Evolutionary conservation across 1,139 yeast species (phyloP), one percentile per base, ranked within the genome.

Genomic region (Blastobotrys arbuscula): DNA sequence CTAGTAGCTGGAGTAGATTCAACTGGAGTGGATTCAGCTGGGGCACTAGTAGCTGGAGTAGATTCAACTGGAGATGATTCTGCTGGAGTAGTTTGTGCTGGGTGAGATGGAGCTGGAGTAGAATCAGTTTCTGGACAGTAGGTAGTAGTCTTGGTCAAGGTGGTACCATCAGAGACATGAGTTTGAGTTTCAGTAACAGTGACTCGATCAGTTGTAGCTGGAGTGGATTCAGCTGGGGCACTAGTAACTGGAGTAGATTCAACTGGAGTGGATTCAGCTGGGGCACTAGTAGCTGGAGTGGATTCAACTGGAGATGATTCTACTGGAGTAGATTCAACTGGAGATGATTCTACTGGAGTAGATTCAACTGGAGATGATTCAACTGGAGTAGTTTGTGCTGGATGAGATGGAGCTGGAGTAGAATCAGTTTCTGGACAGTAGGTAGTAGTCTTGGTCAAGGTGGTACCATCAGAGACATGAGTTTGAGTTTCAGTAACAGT

Each of bases 81-180:
- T 18, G 42, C 42, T 35, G 49, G 41, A 12, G 7, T 24, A 35
- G 39, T 35, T 21, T 21, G 16, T 4, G 28, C 30, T 21, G 45
- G 31, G 23, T 19, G 33, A 21, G 39, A 33, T 18, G 46, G n/a
- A 5, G 41, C 34, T 38, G 41, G 41, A 16, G 49, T 18, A 23
- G 42, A 24, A 39, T 37, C 44, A 38, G 51, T 23, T 42, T 39
- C 18, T 34, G 51, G 43, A 46, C 50, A 48, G 44, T 21, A 34
- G 15, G 50, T 39, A 44, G 48, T 47, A 15, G 44, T 34, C 15
- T 30, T 21, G 26, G 39, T 30, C 35, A 31, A 36, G 20, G 45
- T 37, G 36, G 31, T 39, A 24, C 33, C 35, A 28, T 28, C 34
- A 35, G 50, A 39, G 26, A 39, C 24, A n/a, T 43, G 45, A 34